A percentile compares a stretch with the other conserved stretches of the same genome.
Conservation (phyloP, 2,329 filamentous ascomycete species). For the Davidsoniella australis region DNA sequence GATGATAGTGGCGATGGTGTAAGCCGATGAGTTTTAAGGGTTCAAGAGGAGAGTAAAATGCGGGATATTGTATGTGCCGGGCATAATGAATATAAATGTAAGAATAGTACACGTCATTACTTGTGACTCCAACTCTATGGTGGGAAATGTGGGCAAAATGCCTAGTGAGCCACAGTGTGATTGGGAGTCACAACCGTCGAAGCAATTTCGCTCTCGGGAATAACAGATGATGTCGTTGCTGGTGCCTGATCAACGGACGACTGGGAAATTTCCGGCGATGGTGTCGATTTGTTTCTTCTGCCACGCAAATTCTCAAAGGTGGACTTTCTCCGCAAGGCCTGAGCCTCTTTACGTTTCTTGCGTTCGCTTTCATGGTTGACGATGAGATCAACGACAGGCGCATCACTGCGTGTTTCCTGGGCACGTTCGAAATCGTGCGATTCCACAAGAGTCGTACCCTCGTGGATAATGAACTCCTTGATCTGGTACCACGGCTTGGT, state of each 20-base stretch:
- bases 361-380: constrained; percentile 1
- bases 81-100: background rate
- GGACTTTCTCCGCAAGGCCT: background rate
- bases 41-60: background rate
- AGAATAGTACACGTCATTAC: background rate
- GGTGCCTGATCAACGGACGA: no score
- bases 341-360: constrained; percentile 3
- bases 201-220: no score
- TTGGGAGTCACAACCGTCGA: no score
- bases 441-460: background rate
- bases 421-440: constrained; percentile 1
- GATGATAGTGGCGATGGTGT: background rate
- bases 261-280: no score
- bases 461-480: constrained; percentile 3
- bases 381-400: background rate
- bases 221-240: no score
- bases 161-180: no score
- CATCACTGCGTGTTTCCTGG: background rate
- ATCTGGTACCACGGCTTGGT: constrained; percentile 9
- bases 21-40: background rate
- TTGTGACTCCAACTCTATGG: background rate
- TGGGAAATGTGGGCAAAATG: no score
- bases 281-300: background rate
- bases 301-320: background rate
- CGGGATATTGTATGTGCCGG: background rate